Percentiles rank a stretch among this genome's conserved stretches.
phyloP scores from a whole-genome alignment of 2,329 filamentous ascomycete genomes.

The Colletotrichum zoysiae region DNA sequence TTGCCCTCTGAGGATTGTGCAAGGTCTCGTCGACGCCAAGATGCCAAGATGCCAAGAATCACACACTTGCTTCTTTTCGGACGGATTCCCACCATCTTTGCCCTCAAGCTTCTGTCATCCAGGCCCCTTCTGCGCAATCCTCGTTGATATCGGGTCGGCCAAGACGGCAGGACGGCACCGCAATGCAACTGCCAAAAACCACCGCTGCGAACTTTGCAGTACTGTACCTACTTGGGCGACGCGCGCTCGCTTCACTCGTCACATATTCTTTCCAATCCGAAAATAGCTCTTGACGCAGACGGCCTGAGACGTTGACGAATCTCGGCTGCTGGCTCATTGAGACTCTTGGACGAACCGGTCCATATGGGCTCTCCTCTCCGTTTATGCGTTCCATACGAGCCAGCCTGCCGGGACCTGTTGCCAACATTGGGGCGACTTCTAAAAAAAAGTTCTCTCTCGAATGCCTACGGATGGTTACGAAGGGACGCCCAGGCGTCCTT shows the following conservation, averaged over 20 bases:
- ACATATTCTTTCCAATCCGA: conserved; percentile 20
- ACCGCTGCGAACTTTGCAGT: background rate
- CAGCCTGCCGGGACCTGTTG: background rate
- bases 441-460: conserved; percentile 8
- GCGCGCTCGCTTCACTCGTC: conserved; percentile 19
- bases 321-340: conserved; percentile 16
- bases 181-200: conserved; percentile 4
- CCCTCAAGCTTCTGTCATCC: conserved; percentile 38
- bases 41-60: conserved; percentile 8
- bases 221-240: background rate
- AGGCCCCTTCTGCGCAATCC: conserved; percentile 8
- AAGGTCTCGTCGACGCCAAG: background rate
- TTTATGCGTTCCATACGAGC: conserved; percentile 27
- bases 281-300: conserved; percentile 33
- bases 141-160: background rate
- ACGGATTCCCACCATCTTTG: conserved; percentile 15
- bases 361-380: conserved; percentile 10
- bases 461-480: background rate
- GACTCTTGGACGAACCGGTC: conserved; percentile 33
- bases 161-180: conserved; percentile 21
- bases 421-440: conserved; percentile 17
- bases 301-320: conserved; percentile 38
- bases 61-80: conserved; percentile 26
- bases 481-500: conserved; percentile 10
- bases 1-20: conserved; percentile 6